Base-by-base conservation (phyloP, 2,329 filamentous ascomycete genomes). In the Aureobasidium uvarum region DNA sequence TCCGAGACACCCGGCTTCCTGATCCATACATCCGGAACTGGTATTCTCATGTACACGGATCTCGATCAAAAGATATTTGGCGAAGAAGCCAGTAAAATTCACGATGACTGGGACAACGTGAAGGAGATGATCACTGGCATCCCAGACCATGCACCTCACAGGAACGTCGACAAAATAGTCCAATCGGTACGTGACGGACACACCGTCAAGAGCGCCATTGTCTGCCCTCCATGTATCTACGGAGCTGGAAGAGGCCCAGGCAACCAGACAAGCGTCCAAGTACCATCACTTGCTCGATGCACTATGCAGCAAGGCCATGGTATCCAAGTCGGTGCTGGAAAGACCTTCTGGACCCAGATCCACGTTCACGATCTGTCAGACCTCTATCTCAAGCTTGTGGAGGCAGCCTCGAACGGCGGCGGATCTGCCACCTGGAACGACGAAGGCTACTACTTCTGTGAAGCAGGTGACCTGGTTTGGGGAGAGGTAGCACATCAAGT, bases 161-260 rank as follows among this genome's bases (percentile, higher is more conserved):
- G 88, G 16, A 81, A 88, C 71, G 84, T 91, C 4, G 90, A 94
- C 75, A 85, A 86, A 73, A 80, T 91, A 45, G 84, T 92, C 16
- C 77, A 89, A 0, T 79, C 75, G 1, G 80, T 82, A 0, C 80
- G 77, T 4, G 74, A 74, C 1, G 74, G 76, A 66, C 78, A 80
- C 4, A 77, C 76, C 0, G 79, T 88, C 14, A 86, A 85, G 72
- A 86, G 85, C 0, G 86, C 82, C n/a, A 82, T 90, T 31, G 80
- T 91, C 1, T 89, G 85, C 68, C 87, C 88, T 8, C 86, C 87
- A 0, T 85, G 83, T 1, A 89, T 90, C 69, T 89, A 87, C 68
- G 86, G 77, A 20, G 71, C 73, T 10, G 75, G 75, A 5, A 69
- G 87, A 46, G 86, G 89, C 1, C 79, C 84, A 0, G 78, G 80